Conservation (phyloP, 306 rosid genomes). For the Clitoria ternatea region DNA sequence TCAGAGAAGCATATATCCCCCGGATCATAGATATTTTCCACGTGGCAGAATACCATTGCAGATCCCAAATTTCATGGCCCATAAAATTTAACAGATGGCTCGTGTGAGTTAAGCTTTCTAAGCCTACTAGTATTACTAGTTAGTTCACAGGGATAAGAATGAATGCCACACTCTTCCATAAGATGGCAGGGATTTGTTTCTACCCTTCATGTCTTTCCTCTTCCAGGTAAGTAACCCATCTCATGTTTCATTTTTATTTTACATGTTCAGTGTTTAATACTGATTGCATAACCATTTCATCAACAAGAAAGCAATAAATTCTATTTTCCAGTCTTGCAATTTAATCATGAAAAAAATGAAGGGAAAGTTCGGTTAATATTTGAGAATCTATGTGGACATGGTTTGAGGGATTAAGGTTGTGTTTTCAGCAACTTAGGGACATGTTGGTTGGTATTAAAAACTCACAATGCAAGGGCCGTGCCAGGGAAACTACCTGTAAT, state of each 20-base stretch:
- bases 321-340: neutral
- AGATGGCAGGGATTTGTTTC: constrained; percentile 66
- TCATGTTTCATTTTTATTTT: neutral
- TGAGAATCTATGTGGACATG: constrained; percentile 16
- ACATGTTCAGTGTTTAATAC: neutral
- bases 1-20: constrained; percentile 1
- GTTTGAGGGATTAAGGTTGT: constrained; percentile 42
- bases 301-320: neutral
- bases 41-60: constrained; percentile 60
- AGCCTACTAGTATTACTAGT: neutral
- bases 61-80: constrained; percentile 58
- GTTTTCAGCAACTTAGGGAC: constrained; percentile 65
- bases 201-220: constrained; percentile 46
- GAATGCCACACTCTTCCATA: neutral
- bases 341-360: neutral
- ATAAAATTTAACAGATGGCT: constrained; percentile 22
- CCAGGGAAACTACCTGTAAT: constrained; percentile 31
- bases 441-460: constrained; percentile 51
- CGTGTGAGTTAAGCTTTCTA: constrained; percentile 11
- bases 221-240: constrained; percentile 41
- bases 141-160: constrained; percentile 2
- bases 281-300: neutral
- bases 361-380: constrained; percentile 5
- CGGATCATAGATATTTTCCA: constrained; percentile 19
- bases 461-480: constrained; percentile 51